These are phyloP conservation scores for Cercospora citrullina DNA, from an alignment of 2,329 filamentous ascomycete species.

Conservation along the genomic window DNA sequence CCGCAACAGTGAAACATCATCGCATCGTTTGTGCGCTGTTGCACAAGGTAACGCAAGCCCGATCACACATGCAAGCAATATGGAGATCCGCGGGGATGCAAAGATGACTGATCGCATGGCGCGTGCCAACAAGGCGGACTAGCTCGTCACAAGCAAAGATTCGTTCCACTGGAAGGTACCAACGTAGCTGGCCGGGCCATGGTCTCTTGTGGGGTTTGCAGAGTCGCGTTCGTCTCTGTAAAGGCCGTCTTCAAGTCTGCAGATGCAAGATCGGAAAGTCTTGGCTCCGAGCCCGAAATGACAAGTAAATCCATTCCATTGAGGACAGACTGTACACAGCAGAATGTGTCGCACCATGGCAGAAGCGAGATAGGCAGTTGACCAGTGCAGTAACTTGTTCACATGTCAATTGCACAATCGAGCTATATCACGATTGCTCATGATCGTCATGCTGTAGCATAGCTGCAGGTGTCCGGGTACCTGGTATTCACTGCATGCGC, in stretches of 20 bases:
- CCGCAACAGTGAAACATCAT: slow-evolving; percentile 3
- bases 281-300: neutral
- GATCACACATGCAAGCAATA: slow-evolving; percentile 17
- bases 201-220: neutral
- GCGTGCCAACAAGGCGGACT: neutral
- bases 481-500: neutral
- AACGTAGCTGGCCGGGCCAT: neutral
- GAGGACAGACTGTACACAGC: neutral
- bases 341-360: neutral
- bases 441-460: neutral
- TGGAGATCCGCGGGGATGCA: slow-evolving; percentile 15
- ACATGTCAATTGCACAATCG: neutral
- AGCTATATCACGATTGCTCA: neutral
- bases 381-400: neutral
- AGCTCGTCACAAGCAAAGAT: neutral
- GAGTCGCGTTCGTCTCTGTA: neutral
- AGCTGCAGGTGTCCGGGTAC: neutral
- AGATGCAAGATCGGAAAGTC: neutral
- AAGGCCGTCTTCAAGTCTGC: neutral
- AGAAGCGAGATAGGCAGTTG: neutral
- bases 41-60: slow-evolving; percentile 13
- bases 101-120: slow-evolving; percentile 8
- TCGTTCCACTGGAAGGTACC: neutral
- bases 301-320: neutral
- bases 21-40: neutral